These are phyloP conservation scores for Paraurostyla sp. DNA, from an alignment of 73 alveolate species.

Conservation along the genomic window DNA sequence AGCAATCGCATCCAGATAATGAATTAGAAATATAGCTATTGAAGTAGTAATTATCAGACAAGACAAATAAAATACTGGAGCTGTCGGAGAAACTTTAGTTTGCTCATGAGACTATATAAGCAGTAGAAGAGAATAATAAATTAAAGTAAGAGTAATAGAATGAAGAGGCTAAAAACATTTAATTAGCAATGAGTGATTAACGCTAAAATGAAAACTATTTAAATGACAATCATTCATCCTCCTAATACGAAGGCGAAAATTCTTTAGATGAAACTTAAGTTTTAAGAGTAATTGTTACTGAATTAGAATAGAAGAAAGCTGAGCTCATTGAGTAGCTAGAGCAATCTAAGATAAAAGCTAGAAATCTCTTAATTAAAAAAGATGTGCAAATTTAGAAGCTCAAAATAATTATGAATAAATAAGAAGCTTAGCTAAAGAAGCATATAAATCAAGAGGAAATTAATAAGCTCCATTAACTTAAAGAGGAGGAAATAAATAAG, in stretches of 20 bases:
- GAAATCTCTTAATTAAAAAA: conserved; percentile 50
- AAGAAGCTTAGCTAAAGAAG: conserved; percentile 25
- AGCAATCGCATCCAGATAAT: background rate
- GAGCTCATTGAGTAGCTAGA: conserved; percentile 12
- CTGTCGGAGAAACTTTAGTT: conserved; percentile 34
- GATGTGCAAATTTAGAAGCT: conserved; percentile 40
- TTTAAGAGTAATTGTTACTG: background rate
- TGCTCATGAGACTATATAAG: conserved; percentile 40
- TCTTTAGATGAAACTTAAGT: conserved; percentile 7
- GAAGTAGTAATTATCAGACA: conserved; percentile 11
- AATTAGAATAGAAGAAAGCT: background rate
- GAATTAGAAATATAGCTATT: conserved; percentile 21
- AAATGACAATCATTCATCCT: background rate
- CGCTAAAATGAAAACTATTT: conserved; percentile 2
- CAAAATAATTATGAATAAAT: background rate
- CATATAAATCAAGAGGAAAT: conserved; percentile 14
- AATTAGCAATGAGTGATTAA: background rate
- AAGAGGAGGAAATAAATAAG: background rate
- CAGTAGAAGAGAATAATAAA: conserved; percentile 54
- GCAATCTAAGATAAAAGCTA: conserved; percentile 22
- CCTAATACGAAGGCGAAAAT: background rate
- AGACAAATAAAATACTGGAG: conserved; percentile 52
- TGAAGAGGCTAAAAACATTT: background rate
- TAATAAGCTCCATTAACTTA: background rate
- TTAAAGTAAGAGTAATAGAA: background rate